phyloP scores from a whole-genome alignment of 805 yeast genomes.

The Starmerella stellata region DNA sequence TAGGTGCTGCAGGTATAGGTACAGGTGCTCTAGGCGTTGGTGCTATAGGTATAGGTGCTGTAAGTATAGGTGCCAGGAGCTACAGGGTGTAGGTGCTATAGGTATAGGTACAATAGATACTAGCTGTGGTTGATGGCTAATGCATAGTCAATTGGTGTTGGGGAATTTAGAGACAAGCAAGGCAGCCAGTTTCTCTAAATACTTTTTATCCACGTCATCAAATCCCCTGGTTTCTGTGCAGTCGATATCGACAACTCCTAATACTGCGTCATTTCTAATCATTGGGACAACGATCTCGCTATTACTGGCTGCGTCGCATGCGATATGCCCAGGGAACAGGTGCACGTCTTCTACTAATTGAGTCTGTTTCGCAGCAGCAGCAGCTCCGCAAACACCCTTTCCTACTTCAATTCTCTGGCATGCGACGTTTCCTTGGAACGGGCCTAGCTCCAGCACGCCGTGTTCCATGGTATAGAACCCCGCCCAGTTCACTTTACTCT shows the following conservation, averaged over 20 bases:
- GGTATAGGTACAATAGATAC: no score
- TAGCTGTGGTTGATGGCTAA: no score
- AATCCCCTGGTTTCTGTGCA: conserved; percentile 51
- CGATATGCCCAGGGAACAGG: conserved; percentile 78
- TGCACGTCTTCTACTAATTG: conserved; percentile 68
- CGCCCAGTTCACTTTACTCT: conserved; percentile 61
- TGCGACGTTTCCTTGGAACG: conserved; percentile 93
- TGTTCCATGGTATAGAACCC: conserved; percentile 59
- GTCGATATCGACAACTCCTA: conserved; percentile 80
- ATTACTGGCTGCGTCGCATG: conserved; percentile 88
- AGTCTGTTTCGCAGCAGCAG: conserved; percentile 41
- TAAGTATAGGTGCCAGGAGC: no score
- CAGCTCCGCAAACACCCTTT: conserved; percentile 81
- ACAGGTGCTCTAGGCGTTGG: no score
- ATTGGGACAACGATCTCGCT: conserved; percentile 90
- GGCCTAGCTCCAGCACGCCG: conserved; percentile 54
- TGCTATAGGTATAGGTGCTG: no score
- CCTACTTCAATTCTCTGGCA: conserved; percentile 70
- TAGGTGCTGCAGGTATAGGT: no score
- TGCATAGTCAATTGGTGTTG: no score
- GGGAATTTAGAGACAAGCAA: conserved; percentile 32
- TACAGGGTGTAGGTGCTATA: no score
- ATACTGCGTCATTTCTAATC: conserved; percentile 24
- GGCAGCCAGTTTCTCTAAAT: conserved; percentile 41
- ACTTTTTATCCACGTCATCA: conserved; percentile 38